Base-by-base conservation (phyloP, 2,329 filamentous ascomycete genomes). In the Penicillium sp. region DNA sequence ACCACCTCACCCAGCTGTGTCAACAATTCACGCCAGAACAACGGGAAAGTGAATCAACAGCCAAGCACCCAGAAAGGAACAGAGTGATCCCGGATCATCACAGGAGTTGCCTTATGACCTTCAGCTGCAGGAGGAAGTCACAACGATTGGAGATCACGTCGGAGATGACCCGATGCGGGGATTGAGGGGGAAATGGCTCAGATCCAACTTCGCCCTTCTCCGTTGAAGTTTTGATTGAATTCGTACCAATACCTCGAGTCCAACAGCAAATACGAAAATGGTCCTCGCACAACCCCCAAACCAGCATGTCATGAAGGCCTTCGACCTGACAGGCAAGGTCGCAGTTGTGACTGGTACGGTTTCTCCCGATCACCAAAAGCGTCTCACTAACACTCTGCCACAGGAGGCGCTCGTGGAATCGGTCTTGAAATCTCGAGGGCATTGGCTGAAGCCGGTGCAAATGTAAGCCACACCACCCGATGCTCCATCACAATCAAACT, bases 371-470 rank as follows among this genome's bases (percentile, higher is more conserved):
- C 13, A 9, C 4, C 5, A 13, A 10, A 13, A n/a, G 2, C 2
- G 4, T 12, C 2, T 27, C 6, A 8, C 9, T 54, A 27, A 54
- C 25, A 34, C 4, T 4, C 1, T 16, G 0, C 15, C 27, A 18
- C 54, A 59, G 71, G 71, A 8, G 72, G 66, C 18, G 68, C 66
- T 5, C 65, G 68, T 18, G 72, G 72, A 16, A 75, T 75, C 18
- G 72, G 72, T 1, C 63, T 73, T 8, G 73, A 72, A 38, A 72
- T 78, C n/a, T 70, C 74, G 4, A 65, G 67, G 35, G 73, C 66
- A n/a, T 63, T 72, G 18, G 73, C 73, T 6, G 67, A 73, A 58
- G 71, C 73, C 16, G 75, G 76, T 10, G 73, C 74, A 5, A 64
- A 72, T 44, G 67, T 75, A 48, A 52, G 63, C 23, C 18, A 29